Evolutionary conservation across 1,284 basidiomycete genomes (phyloP).

Genomic region (Leccinum angustisporum): DNA sequence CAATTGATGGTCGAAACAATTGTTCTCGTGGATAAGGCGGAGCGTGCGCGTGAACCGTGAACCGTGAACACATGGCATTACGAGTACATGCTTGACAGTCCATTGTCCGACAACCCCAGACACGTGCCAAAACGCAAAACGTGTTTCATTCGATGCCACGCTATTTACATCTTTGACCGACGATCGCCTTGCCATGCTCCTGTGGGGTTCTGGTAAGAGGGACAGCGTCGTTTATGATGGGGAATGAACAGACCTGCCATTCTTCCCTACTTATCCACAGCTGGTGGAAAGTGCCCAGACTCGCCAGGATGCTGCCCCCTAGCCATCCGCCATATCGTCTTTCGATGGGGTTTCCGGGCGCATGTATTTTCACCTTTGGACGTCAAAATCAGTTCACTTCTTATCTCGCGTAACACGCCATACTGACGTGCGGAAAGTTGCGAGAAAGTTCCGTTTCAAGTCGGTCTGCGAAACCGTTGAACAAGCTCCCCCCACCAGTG

Average conservation of each 20-base stretch:
- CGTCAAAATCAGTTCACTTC: slow-evolving; percentile 10
- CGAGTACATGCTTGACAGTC: background rate
- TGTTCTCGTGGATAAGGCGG: background rate
- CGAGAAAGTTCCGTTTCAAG: slow-evolving; percentile 78
- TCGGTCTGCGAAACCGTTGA: slow-evolving; percentile 86
- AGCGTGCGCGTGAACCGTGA: background rate
- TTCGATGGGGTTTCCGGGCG: slow-evolving; percentile 86
- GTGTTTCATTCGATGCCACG: slow-evolving; percentile 6
- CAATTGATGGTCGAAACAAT: background rate
- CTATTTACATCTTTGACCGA: slow-evolving; percentile 78
- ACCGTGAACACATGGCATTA: background rate
- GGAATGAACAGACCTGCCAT: slow-evolving; percentile 67
- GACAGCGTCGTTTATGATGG: background rate
- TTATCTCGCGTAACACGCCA: slow-evolving; percentile 2
- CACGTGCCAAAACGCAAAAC: background rate
- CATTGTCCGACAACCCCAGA: background rate
- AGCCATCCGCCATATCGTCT: slow-evolving; percentile 90
- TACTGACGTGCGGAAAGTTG: slow-evolving; percentile 76
- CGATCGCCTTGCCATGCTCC: slow-evolving; percentile 78
- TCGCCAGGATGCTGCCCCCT: slow-evolving; percentile 90
- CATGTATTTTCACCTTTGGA: slow-evolving; percentile 77
- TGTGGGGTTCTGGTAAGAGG: slow-evolving; percentile 29
- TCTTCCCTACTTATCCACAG: slow-evolving; percentile 92
- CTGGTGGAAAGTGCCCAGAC: slow-evolving; percentile 95
- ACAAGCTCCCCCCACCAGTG: slow-evolving; percentile 87